Evolutionary conservation across 2,329 filamentous ascomycete species (phyloP).

Genomic region (Mycosphaerella arachidis): DNA sequence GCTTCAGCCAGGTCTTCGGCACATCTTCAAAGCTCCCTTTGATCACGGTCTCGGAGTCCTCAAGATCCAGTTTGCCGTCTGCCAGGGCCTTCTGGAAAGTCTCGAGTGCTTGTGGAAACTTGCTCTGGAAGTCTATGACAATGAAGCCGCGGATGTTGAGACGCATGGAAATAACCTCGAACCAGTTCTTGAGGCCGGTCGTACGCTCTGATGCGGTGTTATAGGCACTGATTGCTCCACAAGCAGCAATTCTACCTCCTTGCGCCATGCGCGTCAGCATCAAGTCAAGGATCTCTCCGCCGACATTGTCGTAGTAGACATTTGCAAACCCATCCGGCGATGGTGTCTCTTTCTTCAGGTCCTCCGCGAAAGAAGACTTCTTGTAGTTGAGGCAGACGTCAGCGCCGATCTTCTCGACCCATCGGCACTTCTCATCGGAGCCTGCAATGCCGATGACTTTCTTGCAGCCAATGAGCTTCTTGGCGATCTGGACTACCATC

Average conservation of each 20-base stretch:
- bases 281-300: constrained; percentile 65
- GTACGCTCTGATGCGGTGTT: constrained; percentile 48
- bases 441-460: constrained; percentile 51
- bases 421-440: constrained; percentile 49
- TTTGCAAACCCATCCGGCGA: constrained; percentile 41
- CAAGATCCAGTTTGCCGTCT: constrained; percentile 46
- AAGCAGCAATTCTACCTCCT: constrained; percentile 63
- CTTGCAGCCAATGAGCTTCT: constrained; percentile 36
- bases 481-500: constrained; percentile 52
- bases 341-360: constrained; percentile 44
- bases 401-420: constrained; percentile 49
- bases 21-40: constrained; percentile 46
- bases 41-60: constrained; percentile 45
- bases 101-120: constrained; percentile 23
- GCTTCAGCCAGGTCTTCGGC: constrained; percentile 46
- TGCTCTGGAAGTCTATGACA: constrained; percentile 29
- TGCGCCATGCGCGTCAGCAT: constrained; percentile 60
- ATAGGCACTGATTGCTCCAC: constrained; percentile 66
- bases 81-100: constrained; percentile 31
- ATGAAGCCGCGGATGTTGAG: constrained; percentile 34
- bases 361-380: constrained; percentile 41
- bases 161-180: constrained; percentile 34
- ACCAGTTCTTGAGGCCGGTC: constrained; percentile 35
- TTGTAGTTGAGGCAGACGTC: constrained; percentile 55
- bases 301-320: constrained; percentile 74